These are phyloP conservation scores for Leucocoprinus sp. DNA, from an alignment of 768 basidiomycete species.

Conservation along the genomic window DNA sequence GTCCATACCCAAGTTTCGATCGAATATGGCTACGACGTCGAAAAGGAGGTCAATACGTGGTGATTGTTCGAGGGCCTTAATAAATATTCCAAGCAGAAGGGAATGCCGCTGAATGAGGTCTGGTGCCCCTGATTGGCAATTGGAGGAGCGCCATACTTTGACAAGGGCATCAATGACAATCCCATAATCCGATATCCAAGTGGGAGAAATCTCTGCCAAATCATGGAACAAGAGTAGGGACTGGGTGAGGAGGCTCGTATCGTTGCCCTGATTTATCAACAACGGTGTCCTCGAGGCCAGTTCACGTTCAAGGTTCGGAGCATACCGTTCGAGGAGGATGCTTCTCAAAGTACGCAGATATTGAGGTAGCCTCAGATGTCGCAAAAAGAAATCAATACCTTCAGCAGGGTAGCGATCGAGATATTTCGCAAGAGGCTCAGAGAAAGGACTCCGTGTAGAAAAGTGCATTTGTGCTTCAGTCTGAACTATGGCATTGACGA, in stretches of 20 bases:
- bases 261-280: slow-evolving; percentile 42
- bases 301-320: slow-evolving; percentile 67
- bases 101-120: slow-evolving; percentile 54
- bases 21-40: slow-evolving; percentile 76
- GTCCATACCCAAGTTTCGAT: slow-evolving; percentile 75
- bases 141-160: slow-evolving; percentile 59
- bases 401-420: slow-evolving; percentile 85
- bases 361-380: slow-evolving; percentile 66
- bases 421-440: slow-evolving; percentile 84
- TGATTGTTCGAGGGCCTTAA: slow-evolving; percentile 56
- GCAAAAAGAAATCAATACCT: slow-evolving; percentile 78
- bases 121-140: slow-evolving; percentile 34
- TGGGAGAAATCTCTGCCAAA: slow-evolving; percentile 53
- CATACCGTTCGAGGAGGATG: slow-evolving; percentile 71
- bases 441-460: slow-evolving; percentile 85
- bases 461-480: slow-evolving; percentile 90
- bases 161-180: slow-evolving; percentile 67
- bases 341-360: slow-evolving; percentile 80
- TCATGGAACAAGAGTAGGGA: slow-evolving; percentile 74
- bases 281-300: slow-evolving; percentile 49
- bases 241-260: slow-evolving; percentile 48
- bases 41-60: slow-evolving; percentile 84
- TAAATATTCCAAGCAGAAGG: slow-evolving; percentile 71
- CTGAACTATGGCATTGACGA: slow-evolving; percentile 85
- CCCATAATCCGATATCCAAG: slow-evolving; percentile 64